phyloP scores from a whole-genome alignment of 2,329 filamentous ascomycete species.

The Aspergillus vadensis region DNA sequence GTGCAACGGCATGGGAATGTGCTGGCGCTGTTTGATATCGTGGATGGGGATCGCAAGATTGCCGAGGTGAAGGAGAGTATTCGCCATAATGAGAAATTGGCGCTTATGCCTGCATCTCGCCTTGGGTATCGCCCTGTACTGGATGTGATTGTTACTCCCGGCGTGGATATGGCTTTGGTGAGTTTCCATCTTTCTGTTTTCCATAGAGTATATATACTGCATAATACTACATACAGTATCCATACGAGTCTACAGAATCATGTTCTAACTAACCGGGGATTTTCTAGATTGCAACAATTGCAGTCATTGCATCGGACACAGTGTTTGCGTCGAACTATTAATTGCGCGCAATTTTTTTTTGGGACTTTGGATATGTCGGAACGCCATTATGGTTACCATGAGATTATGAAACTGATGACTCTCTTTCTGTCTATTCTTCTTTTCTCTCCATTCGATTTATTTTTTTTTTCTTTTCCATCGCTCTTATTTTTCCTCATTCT shows the following conservation, averaged over 20 bases:
- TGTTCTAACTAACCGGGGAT: not conserved
- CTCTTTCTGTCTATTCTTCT: not conserved
- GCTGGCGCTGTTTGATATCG: conserved; percentile 22
- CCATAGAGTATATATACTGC: not conserved
- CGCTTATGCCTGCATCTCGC: conserved; percentile 20
- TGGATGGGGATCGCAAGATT: conserved; percentile 26
- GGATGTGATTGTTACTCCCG: conserved; percentile 26
- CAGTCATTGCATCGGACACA: conserved; percentile 25
- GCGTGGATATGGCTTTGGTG: conserved; percentile 31
- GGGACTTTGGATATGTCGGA: not conserved
- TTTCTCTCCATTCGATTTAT: not conserved
- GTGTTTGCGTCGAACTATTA: conserved; percentile 22
- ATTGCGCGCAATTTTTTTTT: not conserved
- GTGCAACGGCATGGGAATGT: conserved; percentile 21
- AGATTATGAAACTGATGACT: not conserved
- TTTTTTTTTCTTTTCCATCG: not conserved
- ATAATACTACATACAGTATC: not conserved
- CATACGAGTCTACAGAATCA: not conserved
- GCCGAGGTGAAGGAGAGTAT: conserved; percentile 24
- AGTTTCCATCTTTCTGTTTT: not conserved
- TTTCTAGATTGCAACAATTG: conserved; percentile 21
- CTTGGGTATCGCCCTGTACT: conserved; percentile 27
- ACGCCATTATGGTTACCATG: not conserved
- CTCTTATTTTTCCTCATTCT: too few species aligned
- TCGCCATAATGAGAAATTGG: conserved; percentile 20